These are phyloP conservation scores for Fraxinus excelsior DNA, from an alignment of 257 asterid species.

Conservation along the genomic window DNA sequence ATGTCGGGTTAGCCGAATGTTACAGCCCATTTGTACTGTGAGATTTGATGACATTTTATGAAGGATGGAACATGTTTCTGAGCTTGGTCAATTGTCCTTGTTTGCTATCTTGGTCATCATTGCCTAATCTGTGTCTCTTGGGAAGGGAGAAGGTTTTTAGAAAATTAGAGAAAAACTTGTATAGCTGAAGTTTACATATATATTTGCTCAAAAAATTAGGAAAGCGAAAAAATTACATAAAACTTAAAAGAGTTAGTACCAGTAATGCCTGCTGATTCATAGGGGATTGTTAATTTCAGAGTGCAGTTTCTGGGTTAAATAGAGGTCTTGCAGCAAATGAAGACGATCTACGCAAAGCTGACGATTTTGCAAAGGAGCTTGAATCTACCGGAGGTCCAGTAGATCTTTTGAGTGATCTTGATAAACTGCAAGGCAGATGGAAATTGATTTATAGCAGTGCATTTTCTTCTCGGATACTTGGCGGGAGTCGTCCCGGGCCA, in stretches of 20 bases:
- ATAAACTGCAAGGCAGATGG: constrained; percentile 91
- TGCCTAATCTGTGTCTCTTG: neutral
- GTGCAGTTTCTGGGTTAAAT: constrained; percentile 86
- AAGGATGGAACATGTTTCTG: neutral
- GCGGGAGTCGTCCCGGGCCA: constrained; percentile 99
- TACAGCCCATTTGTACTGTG: neutral
- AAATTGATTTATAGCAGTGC: constrained; percentile 89
- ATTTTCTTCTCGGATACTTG: constrained; percentile 86
- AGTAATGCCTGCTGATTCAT: constrained; percentile 13
- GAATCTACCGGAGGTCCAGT: constrained; percentile 68
- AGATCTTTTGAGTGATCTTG: constrained; percentile 60
- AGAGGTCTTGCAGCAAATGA: constrained; percentile 95
- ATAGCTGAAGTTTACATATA: neutral
- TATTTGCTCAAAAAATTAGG: neutral
- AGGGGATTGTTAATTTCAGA: constrained; percentile 42
- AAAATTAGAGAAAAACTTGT: neutral
- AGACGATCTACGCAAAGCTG: constrained; percentile 76
- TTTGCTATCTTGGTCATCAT: neutral
- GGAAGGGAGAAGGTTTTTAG: neutral
- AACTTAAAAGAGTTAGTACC: neutral
- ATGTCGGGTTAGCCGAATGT: neutral
- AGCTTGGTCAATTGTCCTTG: neutral
- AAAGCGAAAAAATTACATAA: no score
- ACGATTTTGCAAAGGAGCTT: constrained; percentile 75
- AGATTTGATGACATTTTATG: neutral